Evolutionary conservation across 2,329 filamentous ascomycete species (phyloP).

Genomic region (Seiridium cupressi): DNA sequence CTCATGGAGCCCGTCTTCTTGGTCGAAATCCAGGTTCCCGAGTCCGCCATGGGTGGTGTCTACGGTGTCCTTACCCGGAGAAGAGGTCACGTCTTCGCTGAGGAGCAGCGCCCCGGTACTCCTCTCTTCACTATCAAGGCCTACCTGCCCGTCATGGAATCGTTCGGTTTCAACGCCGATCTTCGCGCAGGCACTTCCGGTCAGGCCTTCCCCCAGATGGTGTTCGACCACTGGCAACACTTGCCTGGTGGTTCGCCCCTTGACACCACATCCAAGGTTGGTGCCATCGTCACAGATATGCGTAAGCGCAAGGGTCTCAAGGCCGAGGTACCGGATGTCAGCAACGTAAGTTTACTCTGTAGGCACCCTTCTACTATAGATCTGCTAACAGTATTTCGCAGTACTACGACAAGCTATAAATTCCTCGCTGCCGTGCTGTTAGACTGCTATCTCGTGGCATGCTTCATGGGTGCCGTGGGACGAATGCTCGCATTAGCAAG

Average conservation of each 20-base stretch:
- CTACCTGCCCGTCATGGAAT: constrained; percentile 94
- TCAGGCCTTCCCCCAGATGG: constrained; percentile 97
- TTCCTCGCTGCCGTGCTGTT: constrained; percentile 41
- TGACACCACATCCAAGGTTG: constrained; percentile 78
- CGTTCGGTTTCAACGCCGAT: constrained; percentile 98
- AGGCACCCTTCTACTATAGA: neutral
- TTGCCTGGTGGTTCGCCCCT: constrained; percentile 91
- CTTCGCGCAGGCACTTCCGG: constrained; percentile 90
- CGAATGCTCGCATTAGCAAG: constrained; percentile 29
- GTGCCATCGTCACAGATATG: constrained; percentile 81
- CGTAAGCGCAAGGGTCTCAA: constrained; percentile 99
- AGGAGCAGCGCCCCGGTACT: constrained; percentile 97
- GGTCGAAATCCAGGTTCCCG: constrained; percentile 98
- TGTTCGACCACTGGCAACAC: constrained; percentile 99
- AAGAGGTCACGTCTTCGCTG: constrained; percentile 98
- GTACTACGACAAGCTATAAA: constrained; percentile 99
- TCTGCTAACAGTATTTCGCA: constrained; percentile 47
- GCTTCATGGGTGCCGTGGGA: constrained; percentile 40
- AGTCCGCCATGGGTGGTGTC: constrained; percentile 99
- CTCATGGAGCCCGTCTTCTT: constrained; percentile 98
- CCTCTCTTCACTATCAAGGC: constrained; percentile 99
- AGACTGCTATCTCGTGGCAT: constrained; percentile 44
- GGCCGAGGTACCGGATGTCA: constrained; percentile 86
- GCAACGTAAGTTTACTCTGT: constrained; percentile 73
- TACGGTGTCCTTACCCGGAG: constrained; percentile 97